A percentile compares a stretch with the other conserved stretches of the same genome.
phyloP scores from a whole-genome alignment of 345 rosid species.

The Dovyalis caffra region DNA sequence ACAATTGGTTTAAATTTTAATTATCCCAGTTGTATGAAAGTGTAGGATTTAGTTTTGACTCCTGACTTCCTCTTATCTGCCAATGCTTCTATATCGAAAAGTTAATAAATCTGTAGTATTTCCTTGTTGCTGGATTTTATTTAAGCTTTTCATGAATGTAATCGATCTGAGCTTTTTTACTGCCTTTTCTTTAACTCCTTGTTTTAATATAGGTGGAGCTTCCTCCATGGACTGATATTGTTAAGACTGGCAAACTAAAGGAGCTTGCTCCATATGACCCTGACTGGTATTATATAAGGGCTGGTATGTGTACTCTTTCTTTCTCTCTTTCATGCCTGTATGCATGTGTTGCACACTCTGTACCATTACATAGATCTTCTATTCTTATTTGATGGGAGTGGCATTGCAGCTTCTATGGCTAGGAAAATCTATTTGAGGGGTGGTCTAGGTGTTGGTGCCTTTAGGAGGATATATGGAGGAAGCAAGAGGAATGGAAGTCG shows the following conservation, averaged over 20 bases:
- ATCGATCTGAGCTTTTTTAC: not conserved
- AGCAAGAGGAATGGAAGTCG: slow-evolving; percentile 87
- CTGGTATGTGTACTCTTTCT: slow-evolving; percentile 30
- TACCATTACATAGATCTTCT: too few relatives aligned
- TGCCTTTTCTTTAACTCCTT: not conserved
- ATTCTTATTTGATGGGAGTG: not conserved
- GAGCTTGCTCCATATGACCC: slow-evolving; percentile 96
- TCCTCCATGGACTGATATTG: slow-evolving; percentile 85
- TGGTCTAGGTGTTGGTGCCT: slow-evolving; percentile 91
- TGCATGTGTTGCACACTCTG: too few relatives aligned
- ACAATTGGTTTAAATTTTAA: not conserved
- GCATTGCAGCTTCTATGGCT: slow-evolving; percentile 75
- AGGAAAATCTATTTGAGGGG: slow-evolving; percentile 86
- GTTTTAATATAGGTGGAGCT: slow-evolving; percentile 58
- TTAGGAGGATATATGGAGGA: slow-evolving; percentile 77
- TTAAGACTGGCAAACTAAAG: slow-evolving; percentile 71
- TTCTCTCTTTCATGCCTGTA: not conserved
- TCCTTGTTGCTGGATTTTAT: not conserved
- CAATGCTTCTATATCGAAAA: not conserved
- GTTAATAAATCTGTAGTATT: not conserved
- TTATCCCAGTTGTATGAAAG: not conserved
- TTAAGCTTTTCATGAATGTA: not conserved
- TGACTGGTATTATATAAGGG: slow-evolving; percentile 83
- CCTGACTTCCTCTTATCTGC: not conserved
- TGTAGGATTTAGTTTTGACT: not conserved